Base-by-base conservation (phyloP, 805 yeast genomes). In the Schizosaccharomyces japonicus region DNA sequence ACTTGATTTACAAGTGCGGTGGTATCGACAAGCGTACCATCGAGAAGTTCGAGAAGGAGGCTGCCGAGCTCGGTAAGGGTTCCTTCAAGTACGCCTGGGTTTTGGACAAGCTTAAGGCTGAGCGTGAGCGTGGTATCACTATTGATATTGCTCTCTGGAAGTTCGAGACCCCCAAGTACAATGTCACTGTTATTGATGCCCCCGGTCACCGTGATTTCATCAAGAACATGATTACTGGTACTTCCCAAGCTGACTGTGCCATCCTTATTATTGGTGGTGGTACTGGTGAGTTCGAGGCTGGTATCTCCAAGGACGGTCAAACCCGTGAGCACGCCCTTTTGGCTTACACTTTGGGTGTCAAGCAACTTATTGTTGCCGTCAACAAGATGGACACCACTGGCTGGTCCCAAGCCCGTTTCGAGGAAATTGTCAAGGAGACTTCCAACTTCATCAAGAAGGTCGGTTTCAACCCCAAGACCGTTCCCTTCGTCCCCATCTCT, bases 1-100 rank as follows among this genome's bases (percentile, higher is more conserved):
- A 85, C 79, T 80, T 85, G 73, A 84, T 85, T 67, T 85, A 68
- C 93, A 84, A 84, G 87, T 85, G 95, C 76, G 95, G 95, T 80
- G 95, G 92, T 79, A 56, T 56, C 45, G 95, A 84, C 75, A 84
- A 83, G 82, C 80, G 95, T 77, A 84, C 94, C 68, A 83, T 83
- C 66, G 94, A 84, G 76, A 83, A 83, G 82, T 82, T 82, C 72
- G 94, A 82, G 74, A 79, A 83, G 77, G 94, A 84, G 72, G 94
- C 94, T 64, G 93, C 90, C 64, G 94, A 83, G 70, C 80, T 80
- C 66, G 47, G 47, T 32, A 82, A 81, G 76, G 90, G 93, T 70
- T 83, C 94, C 64, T 84, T 83, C 83, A 82, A 83, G 72, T 80
- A 82, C 80, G 94, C 94, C 62, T 82, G 94, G 94, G 92, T 83